A percentile compares a stretch with the other conserved stretches of the same genome.
These are phyloP conservation scores for Herpetomonas muscarum DNA, from an alignment of 208 protist genomes.

Conservation along the genomic window DNA sequence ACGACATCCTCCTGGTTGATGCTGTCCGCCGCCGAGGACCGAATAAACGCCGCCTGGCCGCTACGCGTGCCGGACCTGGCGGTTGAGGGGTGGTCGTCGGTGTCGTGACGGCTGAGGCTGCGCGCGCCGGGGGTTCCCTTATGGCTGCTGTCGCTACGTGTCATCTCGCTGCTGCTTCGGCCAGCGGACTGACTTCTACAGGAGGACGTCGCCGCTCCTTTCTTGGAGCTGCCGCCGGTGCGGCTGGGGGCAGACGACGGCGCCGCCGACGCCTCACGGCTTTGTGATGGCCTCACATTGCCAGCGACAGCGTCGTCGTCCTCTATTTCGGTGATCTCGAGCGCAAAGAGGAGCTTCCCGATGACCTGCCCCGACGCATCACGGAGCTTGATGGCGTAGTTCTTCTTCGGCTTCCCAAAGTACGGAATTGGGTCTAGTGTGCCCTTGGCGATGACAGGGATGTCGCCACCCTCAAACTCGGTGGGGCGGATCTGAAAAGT, in stretches of 20 bases:
- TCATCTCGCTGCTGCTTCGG: no score
- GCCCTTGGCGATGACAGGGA: slow-evolving; percentile 72
- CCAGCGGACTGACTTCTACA: no score
- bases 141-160: no score
- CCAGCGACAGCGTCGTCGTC: slow-evolving; percentile 1
- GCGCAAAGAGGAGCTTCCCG: slow-evolving; percentile 73
- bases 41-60: no score
- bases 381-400: slow-evolving; percentile 86
- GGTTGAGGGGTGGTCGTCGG: no score
- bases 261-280: background rate
- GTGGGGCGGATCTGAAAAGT: slow-evolving; percentile 61
- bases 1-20: no score
- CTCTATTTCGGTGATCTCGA: slow-evolving; percentile 47
- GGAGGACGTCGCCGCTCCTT: no score
- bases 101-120: no score
- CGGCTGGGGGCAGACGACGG: background rate
- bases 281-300: background rate
- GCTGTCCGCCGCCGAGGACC: no score
- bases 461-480: slow-evolving; percentile 30
- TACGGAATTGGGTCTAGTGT: slow-evolving; percentile 68
- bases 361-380: slow-evolving; percentile 57
- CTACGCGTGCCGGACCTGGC: no score
- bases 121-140: no score
- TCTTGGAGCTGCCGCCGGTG: no score
- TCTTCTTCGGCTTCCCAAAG: slow-evolving; percentile 62